Conservation (phyloP, 768 basidiomycete genomes). For the Cyclocybe cylindracea region DNA sequence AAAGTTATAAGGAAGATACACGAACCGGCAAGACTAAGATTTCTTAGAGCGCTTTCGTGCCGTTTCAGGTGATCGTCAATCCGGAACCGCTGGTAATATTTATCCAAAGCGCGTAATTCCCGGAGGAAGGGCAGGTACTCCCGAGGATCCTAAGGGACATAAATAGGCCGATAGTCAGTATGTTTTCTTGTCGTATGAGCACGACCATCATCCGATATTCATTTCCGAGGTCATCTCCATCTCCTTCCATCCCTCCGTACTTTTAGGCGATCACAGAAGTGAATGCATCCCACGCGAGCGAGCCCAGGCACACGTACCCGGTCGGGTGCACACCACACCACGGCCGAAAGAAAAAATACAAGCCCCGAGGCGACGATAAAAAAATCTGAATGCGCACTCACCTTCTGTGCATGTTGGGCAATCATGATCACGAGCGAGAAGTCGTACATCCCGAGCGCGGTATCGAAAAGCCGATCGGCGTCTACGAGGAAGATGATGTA, state of each 20-base stretch:
- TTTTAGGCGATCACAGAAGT: no score
- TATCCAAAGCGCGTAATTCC: slow-evolving; percentile 79
- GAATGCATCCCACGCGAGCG: no score
- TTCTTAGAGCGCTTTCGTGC: slow-evolving; percentile 68
- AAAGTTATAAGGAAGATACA: slow-evolving; percentile 1
- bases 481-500: slow-evolving; percentile 98
- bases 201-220: no score
- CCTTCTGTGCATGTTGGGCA: slow-evolving; percentile 97
- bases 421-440: slow-evolving; percentile 95
- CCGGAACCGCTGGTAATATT: slow-evolving; percentile 81
- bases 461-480: slow-evolving; percentile 87
- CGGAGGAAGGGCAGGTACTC: slow-evolving; percentile 98
- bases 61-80: slow-evolving; percentile 93
- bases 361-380: neutral
- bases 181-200: neutral
- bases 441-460: slow-evolving; percentile 98
- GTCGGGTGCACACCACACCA: no score
- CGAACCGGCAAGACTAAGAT: slow-evolving; percentile 74
- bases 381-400: slow-evolving; percentile 23
- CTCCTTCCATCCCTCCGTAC: no score
- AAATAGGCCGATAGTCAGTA: slow-evolving; percentile 8
- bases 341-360: neutral
- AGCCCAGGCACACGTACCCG: no score
- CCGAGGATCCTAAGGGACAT: slow-evolving; percentile 75
- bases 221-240: no score